Base-by-base conservation (phyloP, 441 rosid species). In the Erodium chrysanthum region DNA sequence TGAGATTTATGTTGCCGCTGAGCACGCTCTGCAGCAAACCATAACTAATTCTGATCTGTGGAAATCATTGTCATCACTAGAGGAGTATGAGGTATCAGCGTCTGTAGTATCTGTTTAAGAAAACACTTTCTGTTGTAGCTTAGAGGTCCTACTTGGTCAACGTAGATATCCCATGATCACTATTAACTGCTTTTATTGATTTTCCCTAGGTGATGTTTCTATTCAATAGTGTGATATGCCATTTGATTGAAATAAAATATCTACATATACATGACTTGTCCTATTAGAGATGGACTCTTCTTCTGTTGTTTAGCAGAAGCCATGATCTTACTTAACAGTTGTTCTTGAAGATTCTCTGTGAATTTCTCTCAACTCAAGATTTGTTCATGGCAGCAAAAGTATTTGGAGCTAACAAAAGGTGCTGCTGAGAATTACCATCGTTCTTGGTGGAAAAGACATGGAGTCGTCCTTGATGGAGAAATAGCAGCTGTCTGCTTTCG, bases 381-480 rank as follows among this genome's bases (percentile, higher is more conserved):
- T 67, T 82, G 68, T 66, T 78, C 65, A 65, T 84, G 82, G 78
- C 89, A 92, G 99, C 71, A 84, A 80, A 92, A 92, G 69, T 95
- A 92, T 77, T 88, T 95, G 73, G 88, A 80, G 73, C 85, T 92
- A 65, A 90, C 95, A 54, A 92, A 88, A 87, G 99, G 97, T 74
- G 99, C 99, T 74, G 98, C 99, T 29, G 86, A 88, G 66, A 92
- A 95, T 74, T 95, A 87, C 82, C 96, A 95, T 84, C 88, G 73
- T 64, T 95, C 98, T 67, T 95, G 97, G 96, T 95, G 99, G 99
- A 92, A 88, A 86, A 85, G 99, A 77, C 98, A 95, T 80, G 98
- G 98, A 61, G 98, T 95, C 73, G 88, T 88, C 74, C 98, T 91
- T 70, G 98, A 95, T 79, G 99, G 98, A 73, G 99, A 95, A 84